Evolutionary conservation across 106 monocot genomes (phyloP), one percentile per base, ranked within the genome.

Genomic region (Phalaenopsis aphrodite): DNA sequence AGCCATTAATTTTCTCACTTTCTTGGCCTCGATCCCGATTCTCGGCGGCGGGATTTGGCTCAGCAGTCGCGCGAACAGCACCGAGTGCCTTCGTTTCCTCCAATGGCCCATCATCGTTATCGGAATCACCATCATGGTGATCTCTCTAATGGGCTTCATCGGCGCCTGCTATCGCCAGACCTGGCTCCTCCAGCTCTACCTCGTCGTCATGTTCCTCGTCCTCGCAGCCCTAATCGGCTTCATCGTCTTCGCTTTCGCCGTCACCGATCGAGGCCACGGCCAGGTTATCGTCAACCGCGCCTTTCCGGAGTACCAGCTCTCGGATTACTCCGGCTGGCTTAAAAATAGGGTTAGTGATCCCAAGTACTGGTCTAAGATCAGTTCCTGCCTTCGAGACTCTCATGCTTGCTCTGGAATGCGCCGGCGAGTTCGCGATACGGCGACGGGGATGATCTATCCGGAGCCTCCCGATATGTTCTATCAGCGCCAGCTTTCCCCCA

Each of bases 81-180:
- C 91, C n/a, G 96, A 96, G 68, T 96, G 96, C 83, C 76, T 93
- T 52, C 90, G 80, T 42, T 93, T 96, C 83, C 90, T 96, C 55
- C 93, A 96, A 42, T 88, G 89, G 91, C 96, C 93, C 6, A 75
- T 96, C 68, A 90, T 96, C 82, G 74, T 87, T 55, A 82, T 96
- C 52, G 91, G 87, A 23, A 67, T 86, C 64, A 18, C 84, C 57
- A 43, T 93, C 87, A 90, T 96, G 91, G 87, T 88, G 56, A 76
- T 96, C 83, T 96, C 96, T 67, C 91, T 96, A 41, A 76, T 85
- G 71, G 96, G 96, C 39, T 91, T 96, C 84, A 88, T 89, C 21
- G 96, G 91, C 18, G 73, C 94, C 37, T 97, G 92, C 78, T 94
- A 88, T 82, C 84, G 91, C 76, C 80, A 83, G 17, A 74, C 87